phyloP scores from a whole-genome alignment of 2,329 filamentous ascomycete genomes.

The Colletotrichum phormii region DNA sequence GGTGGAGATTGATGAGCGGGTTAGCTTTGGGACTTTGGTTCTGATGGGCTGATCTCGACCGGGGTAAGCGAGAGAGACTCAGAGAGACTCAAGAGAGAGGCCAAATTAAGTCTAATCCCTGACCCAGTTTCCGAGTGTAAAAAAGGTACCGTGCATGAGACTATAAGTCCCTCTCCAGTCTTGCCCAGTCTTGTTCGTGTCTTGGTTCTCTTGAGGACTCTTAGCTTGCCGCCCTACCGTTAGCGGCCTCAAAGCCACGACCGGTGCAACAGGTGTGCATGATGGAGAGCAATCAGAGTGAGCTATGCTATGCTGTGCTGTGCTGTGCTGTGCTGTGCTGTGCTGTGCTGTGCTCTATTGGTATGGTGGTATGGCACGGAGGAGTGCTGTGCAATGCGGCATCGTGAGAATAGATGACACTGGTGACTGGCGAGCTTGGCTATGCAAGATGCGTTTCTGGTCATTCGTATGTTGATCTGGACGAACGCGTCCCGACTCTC shows the following conservation, averaged over 20 bases:
- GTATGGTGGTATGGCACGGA: no score
- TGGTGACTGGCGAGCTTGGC: slow-evolving; percentile 1
- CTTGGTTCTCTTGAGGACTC: background rate
- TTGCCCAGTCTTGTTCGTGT: background rate
- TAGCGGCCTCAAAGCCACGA: slow-evolving; percentile 32
- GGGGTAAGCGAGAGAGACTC: slow-evolving; percentile 25
- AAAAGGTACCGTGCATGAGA: slow-evolving; percentile 36
- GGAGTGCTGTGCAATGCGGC: background rate
- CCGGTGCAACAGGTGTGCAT: slow-evolving; percentile 12
- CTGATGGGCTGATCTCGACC: slow-evolving; percentile 33
- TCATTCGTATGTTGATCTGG: background rate
- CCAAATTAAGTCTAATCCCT: slow-evolving; percentile 26
- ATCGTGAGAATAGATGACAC: background rate
- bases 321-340: background rate
- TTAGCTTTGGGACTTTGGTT: slow-evolving; percentile 26
- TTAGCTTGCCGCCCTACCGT: slow-evolving; percentile 5
- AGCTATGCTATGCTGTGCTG: background rate
- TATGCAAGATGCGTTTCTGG: background rate
- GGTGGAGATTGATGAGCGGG: slow-evolving; percentile 19
- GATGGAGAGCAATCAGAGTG: background rate
- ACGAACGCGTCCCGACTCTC: background rate
- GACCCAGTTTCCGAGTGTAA: background rate
- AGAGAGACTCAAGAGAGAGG: background rate
- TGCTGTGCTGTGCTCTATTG: background rate
- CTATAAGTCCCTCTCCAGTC: background rate